These are phyloP conservation scores for Escovopsis sp. DNA, from an alignment of 2,329 filamentous ascomycete species.

Conservation along the genomic window DNA sequence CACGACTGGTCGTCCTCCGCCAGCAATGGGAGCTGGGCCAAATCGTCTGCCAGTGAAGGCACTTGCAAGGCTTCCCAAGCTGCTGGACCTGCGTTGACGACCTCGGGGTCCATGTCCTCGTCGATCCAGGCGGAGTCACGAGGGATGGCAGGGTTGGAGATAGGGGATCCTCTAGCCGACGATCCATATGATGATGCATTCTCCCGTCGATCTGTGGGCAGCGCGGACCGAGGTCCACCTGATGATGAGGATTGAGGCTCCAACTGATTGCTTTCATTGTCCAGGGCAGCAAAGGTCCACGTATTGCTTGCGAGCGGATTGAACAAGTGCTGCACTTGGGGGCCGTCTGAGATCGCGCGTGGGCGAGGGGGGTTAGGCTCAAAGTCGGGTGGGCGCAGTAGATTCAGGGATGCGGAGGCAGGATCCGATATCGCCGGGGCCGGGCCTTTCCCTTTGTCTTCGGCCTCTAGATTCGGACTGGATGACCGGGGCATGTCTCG, in stretches of 20 bases:
- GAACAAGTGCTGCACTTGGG: slow-evolving; percentile 25
- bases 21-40: too few species aligned
- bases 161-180: too few species aligned
- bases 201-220: background rate
- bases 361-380: slow-evolving; percentile 23
- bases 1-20: too few species aligned
- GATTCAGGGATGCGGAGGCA: slow-evolving; percentile 3
- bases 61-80: too few species aligned
- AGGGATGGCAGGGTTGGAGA: background rate
- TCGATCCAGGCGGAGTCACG: background rate
- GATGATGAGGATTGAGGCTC: background rate
- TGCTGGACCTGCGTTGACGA: background rate
- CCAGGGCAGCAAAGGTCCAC: slow-evolving; percentile 40
- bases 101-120: slow-evolving; percentile 1
- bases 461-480: background rate
- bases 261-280: slow-evolving; percentile 4
- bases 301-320: slow-evolving; percentile 45
- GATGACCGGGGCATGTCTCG: background rate
- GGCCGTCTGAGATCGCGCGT: slow-evolving; percentile 43
- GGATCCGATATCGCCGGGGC: slow-evolving; percentile 6
- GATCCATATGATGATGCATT: background rate
- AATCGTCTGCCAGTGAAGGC: too few species aligned
- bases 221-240: background rate
- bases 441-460: slow-evolving; percentile 15
- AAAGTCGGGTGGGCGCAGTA: slow-evolving; percentile 6